These are phyloP conservation scores for Senecio squalidus DNA, from an alignment of 140 eudicot genomes.

Conservation along the genomic window DNA sequence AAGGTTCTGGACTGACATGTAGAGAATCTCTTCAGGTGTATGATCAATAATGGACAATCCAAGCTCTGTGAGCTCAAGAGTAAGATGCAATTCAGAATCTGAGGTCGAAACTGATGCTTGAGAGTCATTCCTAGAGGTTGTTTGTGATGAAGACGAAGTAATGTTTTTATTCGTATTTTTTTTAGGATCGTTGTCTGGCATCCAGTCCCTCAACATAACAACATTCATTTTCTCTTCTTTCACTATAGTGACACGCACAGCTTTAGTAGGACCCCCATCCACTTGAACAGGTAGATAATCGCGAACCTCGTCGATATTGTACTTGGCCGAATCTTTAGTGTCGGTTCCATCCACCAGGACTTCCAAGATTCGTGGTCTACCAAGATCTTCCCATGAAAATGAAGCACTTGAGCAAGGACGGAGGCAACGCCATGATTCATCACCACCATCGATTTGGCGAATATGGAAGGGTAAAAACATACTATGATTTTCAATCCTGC, in stretches of 20 bases:
- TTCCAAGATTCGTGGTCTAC: constrained; percentile 72
- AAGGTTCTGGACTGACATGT: constrained; percentile 79
- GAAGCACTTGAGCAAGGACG: constrained; percentile 76
- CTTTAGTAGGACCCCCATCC: constrained; percentile 58
- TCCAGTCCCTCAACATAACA: constrained; percentile 79
- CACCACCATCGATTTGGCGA: constrained; percentile 80
- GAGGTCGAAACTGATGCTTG: constrained; percentile 35
- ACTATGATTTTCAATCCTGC: constrained; percentile 95
- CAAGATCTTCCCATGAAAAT: constrained; percentile 96
- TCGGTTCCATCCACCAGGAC: constrained; percentile 59
- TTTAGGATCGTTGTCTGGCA: too few relatives aligned
- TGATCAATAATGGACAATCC: constrained; percentile 92
- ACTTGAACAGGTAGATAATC: constrained; percentile 65
- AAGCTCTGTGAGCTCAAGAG: constrained; percentile 81
- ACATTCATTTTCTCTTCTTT: constrained; percentile 90
- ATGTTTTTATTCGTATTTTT: too few relatives aligned
- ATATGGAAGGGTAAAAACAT: constrained; percentile 68
- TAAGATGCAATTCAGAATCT: constrained; percentile 80
- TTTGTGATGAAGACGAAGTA: too few relatives aligned
- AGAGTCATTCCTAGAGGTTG: constrained; percentile 35
- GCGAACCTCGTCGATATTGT: constrained; percentile 75
- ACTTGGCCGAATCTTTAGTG: constrained; percentile 44
- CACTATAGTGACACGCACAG: constrained; percentile 56
- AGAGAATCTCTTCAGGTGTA: constrained; percentile 97
- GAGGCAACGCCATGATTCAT: constrained; percentile 73